A percentile compares a stretch with the other conserved stretches of the same genome.
Conservation (phyloP, 345 rosid genomes). For the Excoecaria cochinchinensis region DNA sequence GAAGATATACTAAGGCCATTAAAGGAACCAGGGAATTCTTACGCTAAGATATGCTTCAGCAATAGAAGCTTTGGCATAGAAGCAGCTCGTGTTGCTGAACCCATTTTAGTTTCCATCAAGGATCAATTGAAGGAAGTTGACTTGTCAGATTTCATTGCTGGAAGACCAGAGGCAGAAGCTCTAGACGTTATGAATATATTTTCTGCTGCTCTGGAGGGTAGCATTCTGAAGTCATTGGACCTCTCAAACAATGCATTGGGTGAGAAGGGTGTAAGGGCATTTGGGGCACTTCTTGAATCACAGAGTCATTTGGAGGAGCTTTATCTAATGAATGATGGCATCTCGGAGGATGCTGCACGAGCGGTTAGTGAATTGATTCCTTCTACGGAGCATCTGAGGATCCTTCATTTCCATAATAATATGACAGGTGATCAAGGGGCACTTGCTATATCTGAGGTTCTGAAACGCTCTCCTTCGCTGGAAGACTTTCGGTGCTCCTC, state of each 20-base stretch:
- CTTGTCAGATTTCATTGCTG: conserved; percentile 87
- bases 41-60: conserved; percentile 83
- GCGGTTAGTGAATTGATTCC: conserved; percentile 81
- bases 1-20: conserved; percentile 70
- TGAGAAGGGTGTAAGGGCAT: conserved; percentile 90
- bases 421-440: conserved; percentile 94
- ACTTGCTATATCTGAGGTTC: conserved; percentile 63
- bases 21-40: conserved; percentile 66
- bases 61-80: conserved; percentile 81
- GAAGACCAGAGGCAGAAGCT: conserved; percentile 81
- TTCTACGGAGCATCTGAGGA: conserved; percentile 72
- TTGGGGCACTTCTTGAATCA: conserved; percentile 64
- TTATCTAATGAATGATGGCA: conserved; percentile 83
- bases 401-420: conserved; percentile 85
- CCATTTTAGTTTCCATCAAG: conserved; percentile 70
- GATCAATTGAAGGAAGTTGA: conserved; percentile 80
- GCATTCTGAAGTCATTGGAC: conserved; percentile 60
- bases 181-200: conserved; percentile 82
- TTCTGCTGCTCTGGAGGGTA: conserved; percentile 73
- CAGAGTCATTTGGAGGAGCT: conserved; percentile 76
- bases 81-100: conserved; percentile 77
- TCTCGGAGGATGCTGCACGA: conserved; percentile 87
- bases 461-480: conserved; percentile 57
- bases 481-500: conserved; percentile 89
- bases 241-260: conserved; percentile 91